These are phyloP conservation scores for Dictyophora rubrovolvata DNA, from an alignment of 768 basidiomycete species.

Conservation along the genomic window DNA sequence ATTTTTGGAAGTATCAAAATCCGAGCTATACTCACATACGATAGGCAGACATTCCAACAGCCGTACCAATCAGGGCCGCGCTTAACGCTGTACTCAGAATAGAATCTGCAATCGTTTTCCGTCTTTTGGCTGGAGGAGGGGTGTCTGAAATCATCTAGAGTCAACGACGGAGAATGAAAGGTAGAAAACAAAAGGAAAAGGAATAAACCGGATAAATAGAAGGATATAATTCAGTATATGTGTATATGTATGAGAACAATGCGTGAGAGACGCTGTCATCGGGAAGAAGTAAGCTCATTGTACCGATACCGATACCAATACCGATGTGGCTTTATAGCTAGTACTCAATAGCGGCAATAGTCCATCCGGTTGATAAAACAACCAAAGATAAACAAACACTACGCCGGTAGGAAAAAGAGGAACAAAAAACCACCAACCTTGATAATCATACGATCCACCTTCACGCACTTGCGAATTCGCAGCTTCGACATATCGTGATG, in stretches of 20 bases:
- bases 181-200: constrained; percentile 17
- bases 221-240: background rate
- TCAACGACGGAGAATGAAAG: background rate
- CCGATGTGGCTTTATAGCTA: no score
- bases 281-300: no score
- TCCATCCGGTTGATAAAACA: no score
- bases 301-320: no score
- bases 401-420: background rate
- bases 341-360: no score
- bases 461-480: constrained; percentile 3
- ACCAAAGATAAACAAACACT: no score
- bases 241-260: no score
- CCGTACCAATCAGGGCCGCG: constrained; percentile 78
- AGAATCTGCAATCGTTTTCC: constrained; percentile 70
- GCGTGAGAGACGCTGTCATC: no score
- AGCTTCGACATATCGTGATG: constrained; percentile 44
- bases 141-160: constrained; percentile 39
- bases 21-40: constrained; percentile 51
- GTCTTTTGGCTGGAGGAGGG: constrained; percentile 66
- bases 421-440: constrained; percentile 19
- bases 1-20: background rate
- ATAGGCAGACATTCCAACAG: constrained; percentile 80
- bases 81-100: constrained; percentile 77
- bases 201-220: constrained; percentile 13
- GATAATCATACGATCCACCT: constrained; percentile 18